phyloP scores from a whole-genome alignment of 257 asterid genomes.

The Penstemon newberryi region DNA sequence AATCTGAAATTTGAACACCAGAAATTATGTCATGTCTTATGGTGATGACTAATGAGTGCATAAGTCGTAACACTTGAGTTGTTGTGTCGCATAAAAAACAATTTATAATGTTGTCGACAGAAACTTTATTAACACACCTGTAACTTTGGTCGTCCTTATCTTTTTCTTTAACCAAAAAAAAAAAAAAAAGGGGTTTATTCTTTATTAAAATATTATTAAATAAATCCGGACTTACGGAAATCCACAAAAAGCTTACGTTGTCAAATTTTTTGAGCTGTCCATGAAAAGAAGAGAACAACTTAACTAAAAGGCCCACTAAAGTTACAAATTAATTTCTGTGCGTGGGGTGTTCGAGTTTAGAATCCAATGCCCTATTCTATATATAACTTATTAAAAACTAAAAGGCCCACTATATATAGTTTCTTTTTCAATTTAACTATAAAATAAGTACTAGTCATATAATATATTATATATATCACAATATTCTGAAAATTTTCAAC shows the following conservation, averaged over 20 bases:
- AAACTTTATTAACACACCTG: neutral
- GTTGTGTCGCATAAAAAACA: no score
- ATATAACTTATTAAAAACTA: neutral
- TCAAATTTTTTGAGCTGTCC: constrained; percentile 5
- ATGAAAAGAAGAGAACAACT: neutral
- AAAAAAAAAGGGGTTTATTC: neutral
- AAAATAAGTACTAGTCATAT: no score
- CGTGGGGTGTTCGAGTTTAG: neutral
- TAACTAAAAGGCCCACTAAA: neutral
- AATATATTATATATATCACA: no score
- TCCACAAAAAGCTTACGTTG: neutral
- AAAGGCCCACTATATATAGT: neutral
- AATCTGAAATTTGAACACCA: no score
- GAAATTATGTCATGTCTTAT: no score
- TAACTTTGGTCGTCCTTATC: neutral
- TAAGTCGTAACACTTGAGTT: neutral
- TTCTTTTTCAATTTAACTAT: constrained; percentile 5
- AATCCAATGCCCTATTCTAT: neutral
- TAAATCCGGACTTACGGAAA: neutral
- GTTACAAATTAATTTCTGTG: neutral
- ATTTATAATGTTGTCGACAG: neutral
- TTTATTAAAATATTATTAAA: neutral
- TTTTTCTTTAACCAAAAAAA: no score
- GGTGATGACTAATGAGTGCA: neutral
- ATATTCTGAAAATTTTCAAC: no score